Percentiles rank a stretch among this genome's conserved stretches.
These are phyloP conservation scores for Solanum ossicruentum DNA, from an alignment of 257 asterid genomes.

Conservation along the genomic window DNA sequence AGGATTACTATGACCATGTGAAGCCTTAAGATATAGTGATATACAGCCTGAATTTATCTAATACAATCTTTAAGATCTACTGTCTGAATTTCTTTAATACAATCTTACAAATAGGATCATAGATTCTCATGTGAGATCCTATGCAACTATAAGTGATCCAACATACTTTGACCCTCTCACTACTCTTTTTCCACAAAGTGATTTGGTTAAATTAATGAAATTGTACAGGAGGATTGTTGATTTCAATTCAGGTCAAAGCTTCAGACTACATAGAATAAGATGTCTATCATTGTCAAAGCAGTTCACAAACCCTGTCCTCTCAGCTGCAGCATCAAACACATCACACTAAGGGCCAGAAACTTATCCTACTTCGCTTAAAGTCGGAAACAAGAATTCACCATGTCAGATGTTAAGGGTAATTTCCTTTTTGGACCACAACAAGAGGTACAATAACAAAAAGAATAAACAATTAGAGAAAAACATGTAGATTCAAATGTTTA, in stretches of 20 bases:
- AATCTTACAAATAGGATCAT: not conserved
- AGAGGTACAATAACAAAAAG: not conserved
- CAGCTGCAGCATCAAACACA: not conserved
- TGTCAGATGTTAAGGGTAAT: not conserved
- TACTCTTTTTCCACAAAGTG: not conserved
- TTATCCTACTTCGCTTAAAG: not conserved
- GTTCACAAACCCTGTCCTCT: not conserved
- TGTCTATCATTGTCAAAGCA: not conserved
- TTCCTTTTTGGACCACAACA: not conserved
- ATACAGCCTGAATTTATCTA: not conserved
- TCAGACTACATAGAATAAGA: not conserved
- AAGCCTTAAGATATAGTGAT: not conserved
- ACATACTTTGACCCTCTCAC: not conserved
- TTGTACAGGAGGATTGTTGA: not conserved
- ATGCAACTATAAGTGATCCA: not conserved
- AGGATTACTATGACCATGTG: not conserved
- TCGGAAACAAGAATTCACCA: not conserved
- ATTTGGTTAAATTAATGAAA: not conserved
- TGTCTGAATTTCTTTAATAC: not conserved
- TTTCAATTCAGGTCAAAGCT: not conserved
- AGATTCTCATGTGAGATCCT: not conserved
- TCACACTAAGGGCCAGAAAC: not conserved
- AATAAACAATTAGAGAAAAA: not conserved
- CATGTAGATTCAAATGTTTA: not conserved
- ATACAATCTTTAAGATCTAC: not conserved